A percentile compares a stretch with the other conserved stretches of the same genome.
phyloP scores from a whole-genome alignment of 2,329 filamentous ascomycete species.

The Aspergillus puulaauensis region DNA sequence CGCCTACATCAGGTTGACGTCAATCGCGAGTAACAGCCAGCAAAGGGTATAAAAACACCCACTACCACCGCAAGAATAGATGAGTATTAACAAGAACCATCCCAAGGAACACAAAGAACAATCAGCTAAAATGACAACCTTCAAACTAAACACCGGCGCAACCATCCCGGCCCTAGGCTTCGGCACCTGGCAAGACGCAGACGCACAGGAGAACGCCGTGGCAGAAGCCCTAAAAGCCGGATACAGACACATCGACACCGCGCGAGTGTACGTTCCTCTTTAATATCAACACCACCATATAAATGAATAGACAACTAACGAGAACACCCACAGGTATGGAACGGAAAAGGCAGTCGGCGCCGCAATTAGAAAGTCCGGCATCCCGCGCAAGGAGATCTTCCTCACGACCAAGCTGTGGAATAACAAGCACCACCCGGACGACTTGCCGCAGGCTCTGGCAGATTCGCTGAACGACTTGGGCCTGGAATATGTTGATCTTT shows the following conservation, averaged over 20 bases:
- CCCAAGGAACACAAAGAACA: not conserved
- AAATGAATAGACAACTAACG: not conserved
- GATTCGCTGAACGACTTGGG: conserved; percentile 63
- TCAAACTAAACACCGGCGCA: conserved; percentile 50
- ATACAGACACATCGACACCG: conserved; percentile 58
- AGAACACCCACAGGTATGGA: conserved; percentile 45
- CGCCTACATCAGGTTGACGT: conserved; percentile 21
- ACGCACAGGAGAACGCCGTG: conserved; percentile 51
- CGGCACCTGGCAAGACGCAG: conserved; percentile 56
- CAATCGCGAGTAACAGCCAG: not conserved
- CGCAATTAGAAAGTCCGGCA: conserved; percentile 62
- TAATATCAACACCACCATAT: not conserved
- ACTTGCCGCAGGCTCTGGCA: conserved; percentile 61
- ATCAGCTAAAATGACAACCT: conserved; percentile 28
- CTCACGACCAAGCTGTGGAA: conserved; percentile 69
- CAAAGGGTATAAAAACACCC: not conserved
- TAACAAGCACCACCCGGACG: conserved; percentile 60
- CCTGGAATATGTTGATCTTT: conserved; percentile 68
- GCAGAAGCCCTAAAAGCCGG: conserved; percentile 49
- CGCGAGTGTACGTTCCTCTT: conserved; percentile 38
- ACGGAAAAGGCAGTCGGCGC: conserved; percentile 67
- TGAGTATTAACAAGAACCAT: not conserved
- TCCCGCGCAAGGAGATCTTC: conserved; percentile 65
- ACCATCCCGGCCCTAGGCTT: conserved; percentile 52
- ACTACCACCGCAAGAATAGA: not conserved